Conservation (phyloP, 2,329 filamentous ascomycete species). For the Rhexocercosporidium sp. region DNA sequence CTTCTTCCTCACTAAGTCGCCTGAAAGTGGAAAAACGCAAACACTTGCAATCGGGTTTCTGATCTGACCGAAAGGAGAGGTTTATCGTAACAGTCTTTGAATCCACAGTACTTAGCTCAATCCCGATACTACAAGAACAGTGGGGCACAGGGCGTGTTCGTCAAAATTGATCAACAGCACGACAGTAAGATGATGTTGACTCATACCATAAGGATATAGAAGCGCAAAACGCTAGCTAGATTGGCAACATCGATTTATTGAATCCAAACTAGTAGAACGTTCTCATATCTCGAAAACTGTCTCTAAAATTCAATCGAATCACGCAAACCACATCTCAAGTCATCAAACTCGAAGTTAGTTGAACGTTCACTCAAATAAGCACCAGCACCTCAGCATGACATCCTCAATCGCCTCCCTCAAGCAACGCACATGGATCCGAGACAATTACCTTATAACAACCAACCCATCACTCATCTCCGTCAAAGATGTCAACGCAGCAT, state of each 20-base stretch:
- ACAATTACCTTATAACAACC: slow-evolving; percentile 64
- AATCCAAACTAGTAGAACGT: too few species aligned
- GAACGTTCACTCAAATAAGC: neutral
- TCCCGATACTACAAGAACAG: neutral
- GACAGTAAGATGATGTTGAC: neutral
- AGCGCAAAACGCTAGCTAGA: neutral
- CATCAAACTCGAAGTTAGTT: neutral
- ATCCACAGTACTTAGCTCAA: too few species aligned
- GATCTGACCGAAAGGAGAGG: too few species aligned
- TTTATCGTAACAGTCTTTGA: too few species aligned
- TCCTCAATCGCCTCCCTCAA: slow-evolving; percentile 1
- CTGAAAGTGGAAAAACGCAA: too few species aligned
- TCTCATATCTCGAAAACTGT: too few species aligned
- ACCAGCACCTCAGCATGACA: neutral
- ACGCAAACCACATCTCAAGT: neutral
- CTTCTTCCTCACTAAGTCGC: too few species aligned
- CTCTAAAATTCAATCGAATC: neutral
- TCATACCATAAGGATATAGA: neutral
- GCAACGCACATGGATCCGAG: slow-evolving; percentile 50
- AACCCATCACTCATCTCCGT: slow-evolving; percentile 60
- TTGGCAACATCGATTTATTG: too few species aligned
- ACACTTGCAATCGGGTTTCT: too few species aligned
- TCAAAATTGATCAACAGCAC: neutral
- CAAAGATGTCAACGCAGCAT: slow-evolving; percentile 57
- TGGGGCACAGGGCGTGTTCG: neutral